Evolutionary conservation across 768 basidiomycete genomes (phyloP), one percentile per base, ranked within the genome.

Genomic region (Tricholoma terreum): DNA sequence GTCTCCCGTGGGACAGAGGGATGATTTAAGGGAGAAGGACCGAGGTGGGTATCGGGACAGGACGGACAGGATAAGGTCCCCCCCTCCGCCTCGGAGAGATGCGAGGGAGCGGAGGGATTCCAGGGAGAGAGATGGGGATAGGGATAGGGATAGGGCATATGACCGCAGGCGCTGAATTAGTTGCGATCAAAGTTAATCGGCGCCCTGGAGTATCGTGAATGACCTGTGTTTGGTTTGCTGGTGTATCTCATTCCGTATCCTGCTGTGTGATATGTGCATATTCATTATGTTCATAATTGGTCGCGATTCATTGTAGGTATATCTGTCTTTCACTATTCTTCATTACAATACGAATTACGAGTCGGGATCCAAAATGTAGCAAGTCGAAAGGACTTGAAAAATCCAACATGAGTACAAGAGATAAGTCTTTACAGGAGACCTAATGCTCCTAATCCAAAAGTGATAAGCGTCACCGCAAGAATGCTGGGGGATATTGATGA

Each of bases 401-500:
- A 4, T 27, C 46, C 46, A 48, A 48, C 3, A 30, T 9, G 7
- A 15, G 6, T n/a, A 30, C 27, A 49, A 24, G 7, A 24, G 21
- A 14, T 11, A 45, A 17, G 27, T n/a, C 6, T 31, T 43, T 17
- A 54, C 21, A 54, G 40, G 31, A 54, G 17, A 30, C 40, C 40
- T 43, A 54, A n/a, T 43, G 15, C 38, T 43, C 40, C 59, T 24
- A 65, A n/a, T 10, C 61, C 63, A 21, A 70, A 19, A 2, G 62
- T 56, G 21, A 67, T 35, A 4, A 60, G 34, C 7, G 63, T 62
- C 27, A 66, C 58, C 17, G 68, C 15, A 6, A 69, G 33, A 33
- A 61, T 62, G 34, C 66, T 55, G 6, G 72, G 67, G 5, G 72
- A 69, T 31, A 64, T 61, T 15, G 62, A 57, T 4, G 77, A 69